Evolutionary conservation across 2,329 filamentous ascomycete genomes (phyloP), one percentile per base, ranked within the genome.

Genomic region (Penicillium hordei): DNA sequence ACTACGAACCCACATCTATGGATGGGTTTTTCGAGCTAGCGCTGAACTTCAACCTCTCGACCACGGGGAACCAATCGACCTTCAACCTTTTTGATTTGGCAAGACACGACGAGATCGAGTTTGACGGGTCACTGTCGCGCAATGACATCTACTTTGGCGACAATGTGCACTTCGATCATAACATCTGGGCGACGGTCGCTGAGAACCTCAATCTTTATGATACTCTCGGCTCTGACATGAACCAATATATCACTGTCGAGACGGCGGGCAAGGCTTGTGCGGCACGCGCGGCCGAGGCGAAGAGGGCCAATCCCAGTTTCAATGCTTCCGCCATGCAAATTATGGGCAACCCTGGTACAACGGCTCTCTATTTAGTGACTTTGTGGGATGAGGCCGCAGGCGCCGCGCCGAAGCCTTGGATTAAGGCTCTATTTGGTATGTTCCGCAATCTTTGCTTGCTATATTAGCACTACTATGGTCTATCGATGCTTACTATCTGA

Each of bases 111-210:
- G 25, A 44, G 5, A 36, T 44, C 8, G 43, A 53, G 17, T 38
- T 53, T 8, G 51, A 53, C 15, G 51, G 51, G 12, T 53, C 51
- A 4, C 19, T 53, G 2, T 46, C 51, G 0, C 43, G 51, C 1
- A 53, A 53, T 19, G 43, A 53, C 19, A 53, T 53, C 42, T 53
- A 46, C 42, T 53, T 53, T 27, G 43, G 34, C 5, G 51, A 53
- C 42, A 29, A 53, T 29, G 31, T 53, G 17, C 51, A 53, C 33
- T 53, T 53, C n/a, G 51, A 53, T 15, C 15, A 15, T 10, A 23
- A 19, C 12, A 23, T 53, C 15, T 53, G 43, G 42, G 44, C 33
- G 7, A 21, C 12, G 1, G 25, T 46, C 3, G 51, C 51, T 7
- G 21, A 53, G 23, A 34, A 38, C 10, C 51, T 53, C n/a, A 12